Evolutionary conservation across 1,139 yeast genomes (phyloP).

Genomic region (Taiozyma sp.): DNA sequence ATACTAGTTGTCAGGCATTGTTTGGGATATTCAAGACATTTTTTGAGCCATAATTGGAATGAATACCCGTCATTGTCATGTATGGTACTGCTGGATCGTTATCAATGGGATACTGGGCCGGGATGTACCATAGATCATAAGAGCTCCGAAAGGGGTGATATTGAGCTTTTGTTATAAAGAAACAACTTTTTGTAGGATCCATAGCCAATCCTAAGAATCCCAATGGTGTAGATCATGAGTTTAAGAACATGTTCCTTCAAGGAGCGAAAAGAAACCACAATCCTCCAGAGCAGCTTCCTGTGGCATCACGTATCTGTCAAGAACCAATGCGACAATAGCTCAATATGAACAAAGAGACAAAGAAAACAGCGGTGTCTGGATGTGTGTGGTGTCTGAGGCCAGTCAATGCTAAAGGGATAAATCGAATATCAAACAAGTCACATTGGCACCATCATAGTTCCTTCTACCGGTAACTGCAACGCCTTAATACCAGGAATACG

Average conservation of each 20-base stretch:
- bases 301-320: neutral
- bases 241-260: neutral
- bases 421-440: neutral
- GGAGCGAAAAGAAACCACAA: neutral
- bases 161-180: neutral
- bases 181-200: conserved; percentile 1
- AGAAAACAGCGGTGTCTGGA: neutral
- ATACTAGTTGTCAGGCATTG: neutral
- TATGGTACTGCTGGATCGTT: neutral
- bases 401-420: neutral
- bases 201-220: neutral
- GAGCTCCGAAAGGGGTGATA: neutral
- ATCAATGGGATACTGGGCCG: neutral
- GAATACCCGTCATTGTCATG: neutral
- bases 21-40: neutral
- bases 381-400: neutral
- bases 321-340: neutral
- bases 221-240: neutral
- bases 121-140: neutral
- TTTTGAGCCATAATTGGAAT: neutral
- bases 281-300: neutral
- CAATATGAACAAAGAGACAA: neutral
- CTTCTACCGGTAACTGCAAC: neutral
- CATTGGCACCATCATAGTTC: neutral
- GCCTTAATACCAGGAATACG: neutral